Evolutionary conservation across 2,329 filamentous ascomycete genomes (phyloP).

Genomic region (Epichloe gansuensis): DNA sequence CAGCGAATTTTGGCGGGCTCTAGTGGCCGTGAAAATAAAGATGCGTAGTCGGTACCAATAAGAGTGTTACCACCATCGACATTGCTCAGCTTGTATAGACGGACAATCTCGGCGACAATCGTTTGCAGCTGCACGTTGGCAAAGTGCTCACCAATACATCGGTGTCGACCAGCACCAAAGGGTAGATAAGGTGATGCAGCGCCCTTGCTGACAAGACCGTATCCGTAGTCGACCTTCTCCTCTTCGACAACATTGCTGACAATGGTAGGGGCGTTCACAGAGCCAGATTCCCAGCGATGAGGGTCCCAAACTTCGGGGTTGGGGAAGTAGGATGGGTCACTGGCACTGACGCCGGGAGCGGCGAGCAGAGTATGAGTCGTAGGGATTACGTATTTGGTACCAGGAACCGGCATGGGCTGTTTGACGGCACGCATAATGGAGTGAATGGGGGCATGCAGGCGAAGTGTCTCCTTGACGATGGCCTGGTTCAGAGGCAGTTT

Average conservation of each 20-base stretch:
- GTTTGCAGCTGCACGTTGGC: conserved; percentile 86
- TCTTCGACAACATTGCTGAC: conserved; percentile 34
- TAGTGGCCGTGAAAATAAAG: conserved; percentile 61
- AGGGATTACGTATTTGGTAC: conserved; percentile 73
- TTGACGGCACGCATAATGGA: conserved; percentile 91
- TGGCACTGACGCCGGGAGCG: conserved; percentile 70
- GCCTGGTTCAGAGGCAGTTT: conserved; percentile 72
- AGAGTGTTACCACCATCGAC: conserved; percentile 57
- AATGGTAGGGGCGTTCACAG: conserved; percentile 39
- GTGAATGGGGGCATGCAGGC: conserved; percentile 86
- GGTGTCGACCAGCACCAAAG: conserved; percentile 83
- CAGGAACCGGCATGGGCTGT: conserved; percentile 70
- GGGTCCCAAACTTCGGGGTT: conserved; percentile 78
- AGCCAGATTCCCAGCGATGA: conserved; percentile 71
- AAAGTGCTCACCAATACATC: conserved; percentile 95
- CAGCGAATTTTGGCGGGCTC: conserved; percentile 62
- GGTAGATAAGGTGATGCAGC: conserved; percentile 82
- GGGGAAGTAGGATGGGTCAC: conserved; percentile 65
- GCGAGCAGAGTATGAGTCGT: conserved; percentile 71
- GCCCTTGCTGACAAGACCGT: conserved; percentile 85
- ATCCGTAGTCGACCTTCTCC: conserved; percentile 84
- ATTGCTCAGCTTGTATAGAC: conserved; percentile 70
- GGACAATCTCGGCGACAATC: conserved; percentile 65
- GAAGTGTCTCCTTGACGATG: conserved; percentile 83
- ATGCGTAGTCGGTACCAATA: conserved; percentile 55